These are phyloP conservation scores for Cercospora canescens DNA, from an alignment of 2,329 filamentous ascomycete genomes.

Conservation along the genomic window DNA sequence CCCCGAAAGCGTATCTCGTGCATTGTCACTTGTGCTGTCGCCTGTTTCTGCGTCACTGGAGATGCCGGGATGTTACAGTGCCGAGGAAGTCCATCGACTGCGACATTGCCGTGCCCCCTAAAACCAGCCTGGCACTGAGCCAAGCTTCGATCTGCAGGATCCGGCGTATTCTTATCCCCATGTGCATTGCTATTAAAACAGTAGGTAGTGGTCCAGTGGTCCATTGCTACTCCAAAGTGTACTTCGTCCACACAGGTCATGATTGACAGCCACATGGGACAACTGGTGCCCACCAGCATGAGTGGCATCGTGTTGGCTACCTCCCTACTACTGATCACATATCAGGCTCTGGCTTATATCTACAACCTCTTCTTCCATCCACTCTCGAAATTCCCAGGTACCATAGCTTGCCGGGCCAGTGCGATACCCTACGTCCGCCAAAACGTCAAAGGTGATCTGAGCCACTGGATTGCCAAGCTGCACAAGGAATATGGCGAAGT, in stretches of 20 bases:
- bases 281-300: not conserved
- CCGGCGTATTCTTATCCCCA: not conserved
- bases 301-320: not conserved
- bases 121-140: not conserved
- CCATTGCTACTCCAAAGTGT: not conserved
- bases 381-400: conserved; percentile 9
- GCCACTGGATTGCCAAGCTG: conserved; percentile 6
- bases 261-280: not conserved
- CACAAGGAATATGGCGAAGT: conserved; percentile 44
- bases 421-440: not conserved
- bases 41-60: not conserved
- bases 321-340: not conserved
- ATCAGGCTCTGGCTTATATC: not conserved
- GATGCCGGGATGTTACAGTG: not conserved
- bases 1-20: not conserved
- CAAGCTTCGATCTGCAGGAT: not conserved
- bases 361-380: conserved; percentile 13
- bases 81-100: not conserved
- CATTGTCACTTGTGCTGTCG: not conserved
- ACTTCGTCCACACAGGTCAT: not conserved
- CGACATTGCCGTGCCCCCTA: not conserved
- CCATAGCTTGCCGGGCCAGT: conserved; percentile 3
- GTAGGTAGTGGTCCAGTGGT: too few relatives aligned
- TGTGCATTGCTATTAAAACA: not conserved
- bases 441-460: conserved; percentile 1